These are phyloP conservation scores for Neurospora sp. DNA, from an alignment of 495 filamentous ascomycete species.

Conservation along the genomic window DNA sequence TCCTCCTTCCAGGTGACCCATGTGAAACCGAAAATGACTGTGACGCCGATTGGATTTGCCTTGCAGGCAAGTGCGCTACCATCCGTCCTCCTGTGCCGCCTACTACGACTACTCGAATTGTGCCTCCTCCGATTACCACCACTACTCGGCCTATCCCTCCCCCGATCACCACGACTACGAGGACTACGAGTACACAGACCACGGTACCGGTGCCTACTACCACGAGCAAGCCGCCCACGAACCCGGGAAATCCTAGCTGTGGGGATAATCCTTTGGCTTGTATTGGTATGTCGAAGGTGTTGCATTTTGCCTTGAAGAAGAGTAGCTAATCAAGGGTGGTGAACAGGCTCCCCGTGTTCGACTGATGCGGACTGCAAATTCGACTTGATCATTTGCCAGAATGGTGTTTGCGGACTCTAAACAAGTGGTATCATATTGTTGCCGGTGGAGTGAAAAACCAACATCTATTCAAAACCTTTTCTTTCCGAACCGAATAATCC, in stretches of 20 bases:
- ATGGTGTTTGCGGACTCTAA: conserved; percentile 17
- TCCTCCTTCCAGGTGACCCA: conserved; percentile 1
- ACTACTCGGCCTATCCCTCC: background rate
- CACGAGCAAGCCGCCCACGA: background rate
- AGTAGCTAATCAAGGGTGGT: background rate
- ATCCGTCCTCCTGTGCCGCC: background rate
- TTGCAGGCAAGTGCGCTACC: conserved; percentile 7
- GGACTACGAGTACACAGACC: background rate
- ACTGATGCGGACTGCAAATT: conserved; percentile 16
- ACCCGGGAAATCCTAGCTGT: conserved; percentile 1
- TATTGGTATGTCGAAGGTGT: conserved; percentile 12
- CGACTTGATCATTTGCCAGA: conserved; percentile 16
- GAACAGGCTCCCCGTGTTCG: conserved; percentile 10
- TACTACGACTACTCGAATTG: background rate
- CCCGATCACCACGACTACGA: conserved; percentile 1
- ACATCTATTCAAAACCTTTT: background rate
- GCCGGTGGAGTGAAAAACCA: background rate
- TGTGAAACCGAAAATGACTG: conserved; percentile 17
- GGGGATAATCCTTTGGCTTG: conserved; percentile 13
- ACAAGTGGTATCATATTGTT: background rate
- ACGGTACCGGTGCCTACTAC: background rate
- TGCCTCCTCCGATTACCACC: background rate
- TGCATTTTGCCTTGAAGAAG: background rate
- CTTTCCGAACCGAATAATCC: background rate
- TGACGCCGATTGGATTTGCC: conserved; percentile 11